Evolutionary conservation across 2,329 filamentous ascomycete genomes (phyloP).

Genomic region (Trichoderma sp.): DNA sequence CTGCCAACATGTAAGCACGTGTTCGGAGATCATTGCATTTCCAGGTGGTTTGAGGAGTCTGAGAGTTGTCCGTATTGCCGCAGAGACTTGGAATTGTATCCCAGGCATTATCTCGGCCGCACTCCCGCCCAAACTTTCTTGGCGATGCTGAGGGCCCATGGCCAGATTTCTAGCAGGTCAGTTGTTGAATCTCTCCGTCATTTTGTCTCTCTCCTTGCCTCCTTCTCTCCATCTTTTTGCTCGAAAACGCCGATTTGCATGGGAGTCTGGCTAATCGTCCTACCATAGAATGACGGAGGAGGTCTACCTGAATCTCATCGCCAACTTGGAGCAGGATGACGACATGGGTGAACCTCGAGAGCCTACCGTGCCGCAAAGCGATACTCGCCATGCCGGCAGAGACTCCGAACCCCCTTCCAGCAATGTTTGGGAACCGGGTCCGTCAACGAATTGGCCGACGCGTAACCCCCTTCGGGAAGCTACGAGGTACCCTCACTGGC

Average conservation of each 20-base stretch:
- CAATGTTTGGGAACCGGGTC: neutral
- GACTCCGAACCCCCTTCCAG: constrained; percentile 6
- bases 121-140: constrained; percentile 38
- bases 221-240: too few species aligned
- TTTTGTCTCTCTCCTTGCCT: neutral
- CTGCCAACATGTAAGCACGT: constrained; percentile 65
- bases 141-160: constrained; percentile 39
- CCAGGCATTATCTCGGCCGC: constrained; percentile 32
- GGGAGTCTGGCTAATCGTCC: neutral
- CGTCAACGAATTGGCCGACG: constrained; percentile 2
- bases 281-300: constrained; percentile 32
- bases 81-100: constrained; percentile 59
- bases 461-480: constrained; percentile 20
- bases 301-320: constrained; percentile 30
- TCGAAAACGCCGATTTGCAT: neutral
- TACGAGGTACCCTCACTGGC: constrained; percentile 11
- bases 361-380: constrained; percentile 33
- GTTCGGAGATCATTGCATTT: constrained; percentile 66
- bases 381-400: constrained; percentile 34
- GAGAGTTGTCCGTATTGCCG: constrained; percentile 67
- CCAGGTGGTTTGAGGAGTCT: constrained; percentile 65
- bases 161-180: constrained; percentile 34
- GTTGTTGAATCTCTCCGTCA: neutral
- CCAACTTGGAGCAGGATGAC: constrained; percentile 26
- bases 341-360: constrained; percentile 29